phyloP scores from a whole-genome alignment of 164 flowering plant species.

The Pachysandra terminalis region DNA sequence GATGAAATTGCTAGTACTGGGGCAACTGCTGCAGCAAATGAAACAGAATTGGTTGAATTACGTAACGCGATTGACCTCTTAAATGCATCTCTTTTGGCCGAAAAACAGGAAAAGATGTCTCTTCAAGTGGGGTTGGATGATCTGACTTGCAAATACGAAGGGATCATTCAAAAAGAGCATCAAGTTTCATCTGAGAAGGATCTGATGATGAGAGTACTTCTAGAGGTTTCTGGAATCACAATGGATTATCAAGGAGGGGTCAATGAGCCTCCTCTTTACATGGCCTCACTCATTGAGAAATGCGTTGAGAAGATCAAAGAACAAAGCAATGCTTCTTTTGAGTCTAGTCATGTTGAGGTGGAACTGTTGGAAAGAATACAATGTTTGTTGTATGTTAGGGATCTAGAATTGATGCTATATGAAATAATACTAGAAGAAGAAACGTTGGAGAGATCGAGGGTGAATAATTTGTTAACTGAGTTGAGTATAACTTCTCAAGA shows the following conservation, averaged over 20 bases:
- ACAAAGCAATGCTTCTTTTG: constrained; percentile 22
- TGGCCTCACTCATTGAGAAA: constrained; percentile 35
- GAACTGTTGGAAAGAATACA: constrained; percentile 51
- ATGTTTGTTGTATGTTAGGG: constrained; percentile 46
- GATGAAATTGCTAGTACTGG: constrained; percentile 30
- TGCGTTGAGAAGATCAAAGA: constrained; percentile 58
- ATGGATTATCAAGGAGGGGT: constrained; percentile 24
- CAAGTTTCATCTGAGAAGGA: constrained; percentile 43
- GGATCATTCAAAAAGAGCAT: constrained; percentile 34
- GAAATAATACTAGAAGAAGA: constrained; percentile 61
- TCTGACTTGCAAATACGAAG: constrained; percentile 37
- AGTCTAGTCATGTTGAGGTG: constrained; percentile 24
- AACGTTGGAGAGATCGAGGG: constrained; percentile 32
- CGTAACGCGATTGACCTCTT: constrained; percentile 47
- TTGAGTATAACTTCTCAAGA: constrained; percentile 39
- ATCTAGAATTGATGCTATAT: constrained; percentile 51
- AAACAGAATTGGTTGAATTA: constrained; percentile 30
- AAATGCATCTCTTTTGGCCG: constrained; percentile 44
- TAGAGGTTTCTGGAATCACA: constrained; percentile 44
- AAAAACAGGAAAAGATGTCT: constrained; percentile 54
- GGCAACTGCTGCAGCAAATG: constrained; percentile 16
- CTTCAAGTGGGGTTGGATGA: constrained; percentile 52
- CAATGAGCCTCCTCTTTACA: constrained; percentile 28
- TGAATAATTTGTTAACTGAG: constrained; percentile 38
- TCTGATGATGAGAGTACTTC: constrained; percentile 34